Base-by-base conservation (phyloP, 176 grass and related monocot species). In the Cocos nucifera region DNA sequence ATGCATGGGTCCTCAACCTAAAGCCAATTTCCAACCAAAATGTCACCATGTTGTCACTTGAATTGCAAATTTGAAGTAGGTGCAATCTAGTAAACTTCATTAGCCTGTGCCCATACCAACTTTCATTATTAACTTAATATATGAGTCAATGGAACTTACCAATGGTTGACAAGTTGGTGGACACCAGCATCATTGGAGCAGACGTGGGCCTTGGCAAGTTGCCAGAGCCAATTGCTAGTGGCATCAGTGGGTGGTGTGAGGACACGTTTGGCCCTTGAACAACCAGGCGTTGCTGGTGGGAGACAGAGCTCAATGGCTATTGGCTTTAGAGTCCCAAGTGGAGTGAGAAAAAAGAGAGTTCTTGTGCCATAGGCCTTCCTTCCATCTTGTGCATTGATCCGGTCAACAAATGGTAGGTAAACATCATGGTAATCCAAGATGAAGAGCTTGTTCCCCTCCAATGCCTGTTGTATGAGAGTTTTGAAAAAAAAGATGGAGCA, bases 131-230 rank as follows among this genome's bases (percentile, higher is more conserved):
- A 14, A 44, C 35, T 44, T 44, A 6, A 14, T 12, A 14, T 44
- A 12, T 44, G 35, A 44, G 10, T 44, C 1, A 6, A 44, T 44
- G 35, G 24, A 2, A 39, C 23, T 17, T 77, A 97, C 92, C 87
- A 98, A 66, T 98, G 94, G 68, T 92, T 98, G 59, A 98, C 67
- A 54, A 98, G 88, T 70, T 98, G 88, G 77, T 98, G 88, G 5
- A 93, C 79, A 17, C 88, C 94, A 17, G 94, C 88, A 60, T 98
- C 94, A 64, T 98, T 98, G 84, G 94, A 86, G 77, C 85, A 89
- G 18, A 93, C 94, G 35, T 98, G 94, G 0, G 94, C 88, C 82
- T 98, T 98, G 61, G 88, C 88, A 49, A 98, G 79, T 62, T 98
- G 88, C 94, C 94, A 98, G 6, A 98, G 72, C 94, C 94, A 98